Conservation (phyloP, 192 early-diverging fungal genomes). For the Entomortierella beljakovae region DNA sequence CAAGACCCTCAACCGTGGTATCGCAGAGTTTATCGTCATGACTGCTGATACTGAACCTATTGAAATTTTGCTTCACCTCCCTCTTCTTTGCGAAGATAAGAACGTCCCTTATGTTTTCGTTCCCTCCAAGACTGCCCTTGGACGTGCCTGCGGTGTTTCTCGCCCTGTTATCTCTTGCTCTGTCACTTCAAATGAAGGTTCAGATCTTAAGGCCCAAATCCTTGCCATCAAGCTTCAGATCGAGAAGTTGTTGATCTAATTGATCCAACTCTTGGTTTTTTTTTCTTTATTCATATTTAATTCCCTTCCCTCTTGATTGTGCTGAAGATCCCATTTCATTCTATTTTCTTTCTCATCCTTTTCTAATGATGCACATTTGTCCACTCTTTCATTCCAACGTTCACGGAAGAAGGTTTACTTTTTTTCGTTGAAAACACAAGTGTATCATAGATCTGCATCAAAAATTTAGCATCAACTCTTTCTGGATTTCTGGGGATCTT, state of each 20-base stretch:
- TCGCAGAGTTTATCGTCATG: constrained; percentile 99
- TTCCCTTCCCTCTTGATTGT: constrained; percentile 2
- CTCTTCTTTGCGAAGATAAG: constrained; percentile 99
- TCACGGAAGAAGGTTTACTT: not conserved
- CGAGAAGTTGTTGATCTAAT: constrained; percentile 92
- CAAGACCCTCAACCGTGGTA: constrained; percentile 99
- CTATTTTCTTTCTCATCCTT: not conserved
- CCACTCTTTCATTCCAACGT: not conserved
- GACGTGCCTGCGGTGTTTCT: constrained; percentile 97
- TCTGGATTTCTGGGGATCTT: constrained; percentile 23
- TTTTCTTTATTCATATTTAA: not conserved
- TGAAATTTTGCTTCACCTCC: constrained; percentile 97
- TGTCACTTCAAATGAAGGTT: constrained; percentile 98
- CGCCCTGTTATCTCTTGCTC: constrained; percentile 92
- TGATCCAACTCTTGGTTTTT: not conserved
- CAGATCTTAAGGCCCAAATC: constrained; percentile 95
- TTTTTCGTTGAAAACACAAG: not conserved
- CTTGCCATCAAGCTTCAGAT: constrained; percentile 90
- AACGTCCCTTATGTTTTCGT: constrained; percentile 99
- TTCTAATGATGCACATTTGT: constrained; percentile 31
- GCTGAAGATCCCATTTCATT: constrained; percentile 14
- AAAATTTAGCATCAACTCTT: not conserved
- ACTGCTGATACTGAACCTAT: constrained; percentile 98
- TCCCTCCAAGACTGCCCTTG: constrained; percentile 95
- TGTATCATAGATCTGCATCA: constrained; percentile 12